Percentiles rank a stretch among this genome's conserved stretches.
phyloP scores from a whole-genome alignment of 2,329 filamentous ascomycete species.

The Fusarium praegraminearum region DNA sequence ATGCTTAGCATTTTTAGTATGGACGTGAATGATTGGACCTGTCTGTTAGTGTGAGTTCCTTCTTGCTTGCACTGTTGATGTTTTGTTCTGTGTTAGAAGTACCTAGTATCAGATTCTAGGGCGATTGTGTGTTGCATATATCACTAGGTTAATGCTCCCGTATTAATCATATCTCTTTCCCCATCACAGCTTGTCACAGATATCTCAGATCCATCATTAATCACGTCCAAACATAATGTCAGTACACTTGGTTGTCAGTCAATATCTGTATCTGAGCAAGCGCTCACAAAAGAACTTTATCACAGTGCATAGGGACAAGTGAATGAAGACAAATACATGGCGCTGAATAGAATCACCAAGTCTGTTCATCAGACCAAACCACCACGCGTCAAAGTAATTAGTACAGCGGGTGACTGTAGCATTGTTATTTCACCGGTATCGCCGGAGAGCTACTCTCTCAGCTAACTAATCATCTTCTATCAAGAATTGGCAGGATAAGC shows the following conservation, averaged over 20 bases:
- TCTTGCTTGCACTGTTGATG: background rate
- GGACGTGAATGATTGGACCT: background rate
- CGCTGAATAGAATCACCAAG: background rate
- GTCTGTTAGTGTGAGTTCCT: background rate
- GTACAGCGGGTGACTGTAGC: accelerated
- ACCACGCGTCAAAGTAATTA: accelerated
- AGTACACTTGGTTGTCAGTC: background rate
- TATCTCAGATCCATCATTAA: background rate
- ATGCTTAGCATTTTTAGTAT: background rate
- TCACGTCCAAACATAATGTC: accelerated
- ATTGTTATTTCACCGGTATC: background rate
- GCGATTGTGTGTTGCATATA: background rate
- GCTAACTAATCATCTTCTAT: background rate
- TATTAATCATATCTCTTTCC: background rate
- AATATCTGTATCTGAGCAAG: background rate
- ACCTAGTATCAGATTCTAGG: background rate
- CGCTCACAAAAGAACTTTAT: background rate
- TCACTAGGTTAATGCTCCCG: background rate
- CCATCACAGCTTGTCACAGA: background rate
- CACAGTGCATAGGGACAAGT: background rate
- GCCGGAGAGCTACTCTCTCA: accelerated
- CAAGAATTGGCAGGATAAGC: too few relatives aligned
- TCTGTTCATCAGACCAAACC: background rate
- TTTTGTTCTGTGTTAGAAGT: background rate
- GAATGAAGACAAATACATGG: background rate